phyloP scores from a whole-genome alignment of 78 protist species.

The Chrysochromulina tobinii region DNA sequence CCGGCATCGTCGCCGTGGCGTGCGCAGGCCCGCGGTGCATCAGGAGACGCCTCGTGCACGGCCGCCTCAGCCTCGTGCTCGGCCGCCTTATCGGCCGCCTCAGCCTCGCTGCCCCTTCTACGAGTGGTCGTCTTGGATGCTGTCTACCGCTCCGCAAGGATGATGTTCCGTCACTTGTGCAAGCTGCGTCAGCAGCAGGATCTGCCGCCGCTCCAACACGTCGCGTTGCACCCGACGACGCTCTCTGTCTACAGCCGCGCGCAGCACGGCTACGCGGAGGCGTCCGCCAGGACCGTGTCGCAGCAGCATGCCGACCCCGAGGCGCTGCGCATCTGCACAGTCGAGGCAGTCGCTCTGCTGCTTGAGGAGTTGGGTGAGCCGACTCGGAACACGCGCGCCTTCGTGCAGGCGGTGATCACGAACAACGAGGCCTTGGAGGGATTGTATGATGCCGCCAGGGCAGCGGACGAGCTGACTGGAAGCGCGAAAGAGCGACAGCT shows the following conservation, averaged over 20 bases:
- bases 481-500: too few species aligned
- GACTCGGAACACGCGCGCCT: not conserved
- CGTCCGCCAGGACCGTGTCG: not conserved
- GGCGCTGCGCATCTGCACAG: not conserved
- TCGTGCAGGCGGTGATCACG: not conserved
- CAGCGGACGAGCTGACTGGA: too few species aligned
- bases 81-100: not conserved
- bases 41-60: too few species aligned
- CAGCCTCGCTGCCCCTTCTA: not conserved
- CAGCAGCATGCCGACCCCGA: not conserved
- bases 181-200: not conserved
- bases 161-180: not conserved
- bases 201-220: not conserved
- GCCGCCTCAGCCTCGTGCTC: too few species aligned
- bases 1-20: not conserved
- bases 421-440: not conserved
- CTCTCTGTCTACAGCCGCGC: constrained; percentile 4
- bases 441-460: too few species aligned
- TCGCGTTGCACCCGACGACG: not conserved
- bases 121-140: not conserved
- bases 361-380: not conserved
- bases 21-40: not conserved
- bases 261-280: not conserved
- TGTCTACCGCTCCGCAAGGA: not conserved
- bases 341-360: not conserved